Evolutionary conservation across 75 land plant genomes (phyloP).

Genomic region (Ceratopteris richardii): DNA sequence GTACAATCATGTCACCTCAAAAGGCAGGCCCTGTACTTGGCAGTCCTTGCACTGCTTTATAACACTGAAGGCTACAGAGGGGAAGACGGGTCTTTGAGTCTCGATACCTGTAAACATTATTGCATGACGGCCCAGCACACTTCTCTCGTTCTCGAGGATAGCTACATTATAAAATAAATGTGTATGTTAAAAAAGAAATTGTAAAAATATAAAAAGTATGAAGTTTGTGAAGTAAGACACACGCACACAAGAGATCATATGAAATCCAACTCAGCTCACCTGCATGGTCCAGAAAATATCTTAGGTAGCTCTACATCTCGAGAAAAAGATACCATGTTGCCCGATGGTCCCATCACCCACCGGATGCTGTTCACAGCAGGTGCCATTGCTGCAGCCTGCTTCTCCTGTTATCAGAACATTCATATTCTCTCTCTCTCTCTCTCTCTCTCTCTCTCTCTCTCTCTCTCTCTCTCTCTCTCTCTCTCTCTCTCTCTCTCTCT

Average conservation of each 20-base stretch:
- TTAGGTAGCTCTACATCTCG: constrained; percentile 58
- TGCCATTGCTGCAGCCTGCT: constrained; percentile 45
- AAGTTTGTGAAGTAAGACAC: background rate
- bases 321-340: constrained; percentile 71
- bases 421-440: too few species aligned
- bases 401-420: constrained; percentile 59
- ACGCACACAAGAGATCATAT: background rate
- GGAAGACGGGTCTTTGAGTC: constrained; percentile 89
- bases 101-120: constrained; percentile 89
- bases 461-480: too few species aligned
- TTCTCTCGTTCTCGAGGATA: constrained; percentile 95
- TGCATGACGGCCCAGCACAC: constrained; percentile 89
- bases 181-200: background rate
- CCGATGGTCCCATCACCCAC: constrained; percentile 73
- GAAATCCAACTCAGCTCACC: constrained; percentile 19
- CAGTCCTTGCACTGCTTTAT: constrained; percentile 47
- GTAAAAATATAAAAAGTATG: background rate
- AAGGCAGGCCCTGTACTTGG: too few species aligned
- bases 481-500: too few species aligned
- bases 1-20: too few species aligned
- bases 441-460: too few species aligned
- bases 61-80: constrained; percentile 93
- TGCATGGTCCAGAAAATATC: constrained; percentile 61
- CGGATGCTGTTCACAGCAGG: constrained; percentile 56
- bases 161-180: constrained; percentile 28